Percentiles rank a stretch among this genome's conserved stretches.
These are phyloP conservation scores for Fusarium setosum DNA, from an alignment of 2,329 filamentous ascomycete species.

Conservation along the genomic window DNA sequence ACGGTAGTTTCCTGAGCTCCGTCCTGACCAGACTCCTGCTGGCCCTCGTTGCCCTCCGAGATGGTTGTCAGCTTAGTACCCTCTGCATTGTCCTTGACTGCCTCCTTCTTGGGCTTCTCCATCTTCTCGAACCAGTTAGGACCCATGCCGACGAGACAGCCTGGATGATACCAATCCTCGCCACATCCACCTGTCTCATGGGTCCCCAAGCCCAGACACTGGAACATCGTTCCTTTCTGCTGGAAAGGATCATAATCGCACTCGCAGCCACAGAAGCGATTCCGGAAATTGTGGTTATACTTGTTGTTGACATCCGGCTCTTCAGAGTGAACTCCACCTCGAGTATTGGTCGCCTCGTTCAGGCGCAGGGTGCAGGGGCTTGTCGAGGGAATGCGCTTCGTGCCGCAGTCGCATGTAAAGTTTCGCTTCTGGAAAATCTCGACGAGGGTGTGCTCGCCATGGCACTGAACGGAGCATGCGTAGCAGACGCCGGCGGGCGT, in stretches of 20 bases:
- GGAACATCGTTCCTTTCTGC: slow-evolving; percentile 98
- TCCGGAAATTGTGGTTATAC: slow-evolving; percentile 97
- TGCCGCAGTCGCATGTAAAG: slow-evolving; percentile 97
- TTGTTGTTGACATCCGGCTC: slow-evolving; percentile 78
- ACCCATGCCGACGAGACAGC: slow-evolving; percentile 85
- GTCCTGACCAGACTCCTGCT: slow-evolving; percentile 33
- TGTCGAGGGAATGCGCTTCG: slow-evolving; percentile 77
- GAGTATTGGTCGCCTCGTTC: slow-evolving; percentile 78
- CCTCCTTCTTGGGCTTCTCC: slow-evolving; percentile 50
- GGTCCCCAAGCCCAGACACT: slow-evolving; percentile 88
- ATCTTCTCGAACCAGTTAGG: slow-evolving; percentile 75
- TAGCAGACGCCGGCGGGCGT: slow-evolving; percentile 88
- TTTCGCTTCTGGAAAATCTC: slow-evolving; percentile 96
- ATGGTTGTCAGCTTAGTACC: slow-evolving; percentile 59
- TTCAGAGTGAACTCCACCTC: slow-evolving; percentile 82
- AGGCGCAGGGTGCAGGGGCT: slow-evolving; percentile 82
- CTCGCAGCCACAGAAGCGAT: slow-evolving; percentile 90
- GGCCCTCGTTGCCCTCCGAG: slow-evolving; percentile 57
- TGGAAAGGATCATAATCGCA: slow-evolving; percentile 89
- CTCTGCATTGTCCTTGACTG: slow-evolving; percentile 8
- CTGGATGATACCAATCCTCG: slow-evolving; percentile 98
- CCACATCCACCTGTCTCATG: slow-evolving; percentile 88
- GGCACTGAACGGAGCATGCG: slow-evolving; percentile 95
- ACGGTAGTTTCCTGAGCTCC: slow-evolving; percentile 33
- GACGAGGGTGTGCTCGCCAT: slow-evolving; percentile 93